Percentiles rank a stretch among this genome's conserved stretches.
Conservation (phyloP, 768 basidiomycete species). For the Rhizopogon sp. region DNA sequence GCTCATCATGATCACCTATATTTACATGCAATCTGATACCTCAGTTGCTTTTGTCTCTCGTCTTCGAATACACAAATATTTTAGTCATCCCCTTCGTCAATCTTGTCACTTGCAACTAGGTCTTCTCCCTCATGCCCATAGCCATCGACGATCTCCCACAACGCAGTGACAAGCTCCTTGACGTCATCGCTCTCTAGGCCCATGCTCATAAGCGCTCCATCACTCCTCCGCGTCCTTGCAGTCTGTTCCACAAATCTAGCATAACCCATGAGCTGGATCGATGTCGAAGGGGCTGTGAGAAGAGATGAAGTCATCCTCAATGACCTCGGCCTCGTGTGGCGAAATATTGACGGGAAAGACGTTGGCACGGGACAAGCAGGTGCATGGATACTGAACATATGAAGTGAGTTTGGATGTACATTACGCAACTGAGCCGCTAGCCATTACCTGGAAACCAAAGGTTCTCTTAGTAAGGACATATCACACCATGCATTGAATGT, state of each 20-base stretch:
- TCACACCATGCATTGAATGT: constrained; percentile 37
- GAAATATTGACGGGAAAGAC: constrained; percentile 52
- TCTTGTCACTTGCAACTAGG: constrained; percentile 12
- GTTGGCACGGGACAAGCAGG: constrained; percentile 54
- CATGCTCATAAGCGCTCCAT: constrained; percentile 26
- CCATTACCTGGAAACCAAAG: constrained; percentile 33
- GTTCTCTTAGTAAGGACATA: constrained; percentile 22
- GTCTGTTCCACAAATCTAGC: constrained; percentile 46
- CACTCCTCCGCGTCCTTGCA: constrained; percentile 29
- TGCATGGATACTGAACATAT: constrained; percentile 37
- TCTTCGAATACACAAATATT: too few species aligned
- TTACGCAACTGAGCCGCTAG: background rate
- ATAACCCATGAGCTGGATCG: constrained; percentile 43
- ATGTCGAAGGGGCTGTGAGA: constrained; percentile 34
- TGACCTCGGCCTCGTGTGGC: constrained; percentile 8
- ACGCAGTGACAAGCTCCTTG: constrained; percentile 46
- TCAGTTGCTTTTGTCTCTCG: too few species aligned
- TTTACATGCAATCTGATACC: too few species aligned
- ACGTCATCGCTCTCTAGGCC: constrained; percentile 54
- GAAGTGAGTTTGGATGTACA: constrained; percentile 3
- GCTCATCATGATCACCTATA: too few species aligned
- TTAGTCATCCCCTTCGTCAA: constrained; percentile 19
- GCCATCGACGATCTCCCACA: constrained; percentile 56
- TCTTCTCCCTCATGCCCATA: constrained; percentile 23
- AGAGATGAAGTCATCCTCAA: constrained; percentile 40